These are phyloP conservation scores for Helotiales sp. DNA, from an alignment of 2,329 filamentous ascomycete species.

Conservation along the genomic window DNA sequence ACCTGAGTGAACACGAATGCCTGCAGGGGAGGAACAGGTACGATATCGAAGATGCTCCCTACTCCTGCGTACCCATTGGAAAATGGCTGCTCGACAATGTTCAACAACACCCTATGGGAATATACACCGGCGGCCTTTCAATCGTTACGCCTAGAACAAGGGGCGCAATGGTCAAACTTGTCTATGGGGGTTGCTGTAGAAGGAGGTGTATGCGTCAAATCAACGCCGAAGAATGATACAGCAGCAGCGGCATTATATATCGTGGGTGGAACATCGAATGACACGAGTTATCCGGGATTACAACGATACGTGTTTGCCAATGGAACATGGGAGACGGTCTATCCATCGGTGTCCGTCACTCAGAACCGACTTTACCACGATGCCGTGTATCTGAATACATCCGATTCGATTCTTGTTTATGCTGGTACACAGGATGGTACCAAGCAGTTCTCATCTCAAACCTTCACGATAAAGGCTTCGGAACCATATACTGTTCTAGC, in stretches of 20 bases:
- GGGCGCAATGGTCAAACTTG: constrained; percentile 70
- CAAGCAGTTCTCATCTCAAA: constrained; percentile 63
- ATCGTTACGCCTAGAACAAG: constrained; percentile 66
- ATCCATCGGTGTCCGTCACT: constrained; percentile 38
- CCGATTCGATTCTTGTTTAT: constrained; percentile 76
- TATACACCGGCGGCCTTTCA: constrained; percentile 77
- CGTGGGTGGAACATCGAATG: constrained; percentile 68
- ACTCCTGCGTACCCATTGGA: constrained; percentile 68
- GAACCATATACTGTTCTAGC: constrained; percentile 64
- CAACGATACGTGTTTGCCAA: constrained; percentile 64
- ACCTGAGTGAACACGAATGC: constrained; percentile 18
- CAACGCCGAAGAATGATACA: constrained; percentile 56
- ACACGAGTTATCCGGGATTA: constrained; percentile 66
- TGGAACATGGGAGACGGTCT: constrained; percentile 58
- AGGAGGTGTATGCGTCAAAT: constrained; percentile 76
- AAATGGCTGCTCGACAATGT: constrained; percentile 78
- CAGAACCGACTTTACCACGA: constrained; percentile 73
- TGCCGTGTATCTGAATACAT: constrained; percentile 70
- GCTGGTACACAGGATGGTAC: constrained; percentile 68
- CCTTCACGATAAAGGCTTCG: constrained; percentile 69
- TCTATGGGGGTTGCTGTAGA: constrained; percentile 67
- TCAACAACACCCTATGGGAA: constrained; percentile 81
- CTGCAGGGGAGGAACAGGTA: neutral
- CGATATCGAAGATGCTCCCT: constrained; percentile 49
- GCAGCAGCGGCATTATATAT: constrained; percentile 70